Evolutionary conservation across 805 yeast species (phyloP), one percentile per base, ranked within the genome.

Genomic region (Lipomyces mesembrius): DNA sequence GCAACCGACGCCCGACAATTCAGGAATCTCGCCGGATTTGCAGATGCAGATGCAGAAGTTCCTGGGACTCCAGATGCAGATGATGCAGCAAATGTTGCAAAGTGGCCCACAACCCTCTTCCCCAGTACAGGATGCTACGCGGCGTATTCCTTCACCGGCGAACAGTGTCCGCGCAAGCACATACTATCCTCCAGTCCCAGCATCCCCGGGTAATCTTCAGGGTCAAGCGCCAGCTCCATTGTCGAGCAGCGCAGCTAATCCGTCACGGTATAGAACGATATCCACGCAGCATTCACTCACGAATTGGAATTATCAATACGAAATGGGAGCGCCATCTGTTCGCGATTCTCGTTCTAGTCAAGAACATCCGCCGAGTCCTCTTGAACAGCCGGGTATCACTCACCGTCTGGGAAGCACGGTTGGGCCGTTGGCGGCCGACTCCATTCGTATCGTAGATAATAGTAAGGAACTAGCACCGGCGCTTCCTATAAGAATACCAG

Each of bases 31-130:
- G n/a, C 66, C 69, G 6, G 67, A 65, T 12, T 9, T 65, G 20
- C 71, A 67, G 43, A 32, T 34, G 20, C 71, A 67, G 59, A 65
- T 67, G 71, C 71, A 67, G 46, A 22, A 56, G 25, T 58, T 67
- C 22, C 39, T 67, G 6, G 57, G 51, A 27, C 67, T 68, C 65
- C 70, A 68, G 39, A 57, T 68, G 65, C 71, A 68, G 52, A 59
- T 67, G 67, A 59, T 68, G 71, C 64, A 56, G 25, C 71, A 67
- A 35, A 67, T 67, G 71, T 22, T 67, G 59, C 70, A 65, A 27
- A 25, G 22, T 54, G 32, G 20, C 27, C 49, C 17, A 3, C 27
- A n/a, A 20, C 22, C 12, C 39, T 25, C 64, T 3, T 9, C 54
- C 7, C 57, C 61, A 12, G 32, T 14, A 6, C 25, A 12, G 14